Conservation (phyloP, 495 filamentous ascomycete genomes). For the Xylaria curta region DNA sequence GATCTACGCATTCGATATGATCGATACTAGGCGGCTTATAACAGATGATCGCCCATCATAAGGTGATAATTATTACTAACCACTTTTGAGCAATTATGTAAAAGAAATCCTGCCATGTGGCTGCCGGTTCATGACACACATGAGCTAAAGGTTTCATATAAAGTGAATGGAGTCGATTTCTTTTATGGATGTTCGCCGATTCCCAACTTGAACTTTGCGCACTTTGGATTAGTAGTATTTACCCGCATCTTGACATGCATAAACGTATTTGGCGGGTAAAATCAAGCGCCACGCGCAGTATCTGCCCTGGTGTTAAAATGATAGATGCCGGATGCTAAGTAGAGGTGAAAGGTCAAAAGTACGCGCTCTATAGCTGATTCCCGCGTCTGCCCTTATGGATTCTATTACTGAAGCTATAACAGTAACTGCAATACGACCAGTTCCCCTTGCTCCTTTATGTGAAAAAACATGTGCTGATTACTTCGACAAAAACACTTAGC, state of each 20-base stretch:
- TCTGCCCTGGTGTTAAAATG: background rate
- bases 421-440: background rate
- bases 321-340: background rate
- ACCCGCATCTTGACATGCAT: background rate
- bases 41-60: background rate
- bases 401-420: background rate
- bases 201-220: background rate
- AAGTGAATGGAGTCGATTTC: background rate
- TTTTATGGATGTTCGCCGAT: background rate
- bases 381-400: background rate
- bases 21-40: background rate
- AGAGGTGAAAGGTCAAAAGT: background rate
- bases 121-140: background rate
- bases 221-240: constrained; percentile 1
- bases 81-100: background rate
- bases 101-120: background rate
- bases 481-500: background rate
- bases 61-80: background rate
- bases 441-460: background rate
- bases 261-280: constrained; percentile 7
- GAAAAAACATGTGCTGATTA: background rate
- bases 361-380: background rate
- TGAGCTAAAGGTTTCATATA: constrained; percentile 5
- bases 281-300: background rate
- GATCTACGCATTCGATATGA: background rate